phyloP scores from a whole-genome alignment of 805 yeast species.

The Wickerhamiella australiensis region DNA sequence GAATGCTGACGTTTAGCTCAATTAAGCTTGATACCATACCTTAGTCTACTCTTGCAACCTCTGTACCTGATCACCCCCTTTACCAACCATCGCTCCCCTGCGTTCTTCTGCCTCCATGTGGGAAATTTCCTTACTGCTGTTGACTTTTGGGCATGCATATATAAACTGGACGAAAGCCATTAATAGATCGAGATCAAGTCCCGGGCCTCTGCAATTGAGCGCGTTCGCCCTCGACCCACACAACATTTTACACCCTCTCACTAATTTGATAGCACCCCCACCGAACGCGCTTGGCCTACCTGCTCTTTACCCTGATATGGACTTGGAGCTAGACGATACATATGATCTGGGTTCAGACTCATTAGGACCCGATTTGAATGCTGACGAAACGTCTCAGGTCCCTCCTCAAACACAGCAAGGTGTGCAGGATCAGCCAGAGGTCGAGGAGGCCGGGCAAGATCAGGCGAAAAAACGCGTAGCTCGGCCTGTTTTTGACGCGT shows the following conservation, averaged over 20 bases:
- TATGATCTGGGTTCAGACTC: neutral
- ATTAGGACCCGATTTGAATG: neutral
- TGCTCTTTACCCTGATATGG: neutral
- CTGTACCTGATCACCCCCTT: too few relatives aligned
- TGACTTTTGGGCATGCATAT: too few relatives aligned
- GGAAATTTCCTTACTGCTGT: too few relatives aligned
- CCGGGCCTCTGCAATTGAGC: too few relatives aligned
- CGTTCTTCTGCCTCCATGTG: too few relatives aligned
- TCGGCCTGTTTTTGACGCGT: constrained; percentile 33
- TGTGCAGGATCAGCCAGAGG: neutral
- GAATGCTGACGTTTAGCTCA: too few relatives aligned
- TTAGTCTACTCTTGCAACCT: too few relatives aligned
- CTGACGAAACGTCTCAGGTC: neutral
- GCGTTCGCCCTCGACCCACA: neutral
- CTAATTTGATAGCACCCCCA: neutral
- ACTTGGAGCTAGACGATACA: neutral
- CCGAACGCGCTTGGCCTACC: too few relatives aligned
- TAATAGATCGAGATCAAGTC: too few relatives aligned
- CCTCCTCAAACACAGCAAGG: constrained; percentile 1
- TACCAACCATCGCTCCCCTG: too few relatives aligned
- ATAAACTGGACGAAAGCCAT: too few relatives aligned
- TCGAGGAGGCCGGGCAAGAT: neutral
- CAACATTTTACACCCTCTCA: neutral
- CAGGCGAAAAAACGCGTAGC: neutral
- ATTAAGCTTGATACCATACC: too few relatives aligned